These are phyloP conservation scores for Lagenaria siceraria DNA, from an alignment of 306 rosid species.

Conservation along the genomic window DNA sequence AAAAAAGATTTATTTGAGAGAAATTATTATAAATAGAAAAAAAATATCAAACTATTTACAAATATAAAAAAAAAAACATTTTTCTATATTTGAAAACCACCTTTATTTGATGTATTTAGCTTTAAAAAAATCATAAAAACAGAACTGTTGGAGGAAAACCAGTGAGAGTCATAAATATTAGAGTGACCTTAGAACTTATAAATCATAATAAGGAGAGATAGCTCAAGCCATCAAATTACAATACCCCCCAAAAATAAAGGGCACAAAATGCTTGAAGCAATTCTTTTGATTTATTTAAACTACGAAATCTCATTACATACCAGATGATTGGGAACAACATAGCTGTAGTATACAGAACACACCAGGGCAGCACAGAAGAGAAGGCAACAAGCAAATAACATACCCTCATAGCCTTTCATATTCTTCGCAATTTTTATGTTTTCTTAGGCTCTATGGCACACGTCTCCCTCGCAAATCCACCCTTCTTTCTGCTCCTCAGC, in stretches of 20 bases:
- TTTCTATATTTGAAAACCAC: too few species aligned
- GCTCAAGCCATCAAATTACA: too few species aligned
- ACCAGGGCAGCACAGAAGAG: neutral
- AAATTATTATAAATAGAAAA: too few species aligned
- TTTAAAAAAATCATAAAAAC: too few species aligned
- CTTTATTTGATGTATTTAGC: too few species aligned
- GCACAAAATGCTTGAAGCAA: neutral
- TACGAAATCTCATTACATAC: neutral
- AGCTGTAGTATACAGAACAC: neutral
- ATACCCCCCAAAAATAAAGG: neutral
- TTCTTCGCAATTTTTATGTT: slow-evolving; percentile 11
- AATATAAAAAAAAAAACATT: too few species aligned
- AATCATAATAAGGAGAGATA: too few species aligned
- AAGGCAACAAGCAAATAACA: neutral
- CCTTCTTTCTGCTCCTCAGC: slow-evolving; percentile 26
- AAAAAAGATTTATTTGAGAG: too few species aligned
- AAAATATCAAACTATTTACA: too few species aligned
- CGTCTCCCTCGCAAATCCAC: slow-evolving; percentile 48
- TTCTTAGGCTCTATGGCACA: slow-evolving; percentile 33
- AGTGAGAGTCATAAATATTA: too few species aligned
- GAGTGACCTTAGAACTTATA: too few species aligned
- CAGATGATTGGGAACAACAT: neutral
- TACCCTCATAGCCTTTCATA: neutral
- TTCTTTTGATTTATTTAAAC: neutral
- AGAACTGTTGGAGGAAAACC: too few species aligned